These are phyloP conservation scores for Cymbopogon citratus DNA, from an alignment of 176 grass and related monocot species.

Conservation along the genomic window DNA sequence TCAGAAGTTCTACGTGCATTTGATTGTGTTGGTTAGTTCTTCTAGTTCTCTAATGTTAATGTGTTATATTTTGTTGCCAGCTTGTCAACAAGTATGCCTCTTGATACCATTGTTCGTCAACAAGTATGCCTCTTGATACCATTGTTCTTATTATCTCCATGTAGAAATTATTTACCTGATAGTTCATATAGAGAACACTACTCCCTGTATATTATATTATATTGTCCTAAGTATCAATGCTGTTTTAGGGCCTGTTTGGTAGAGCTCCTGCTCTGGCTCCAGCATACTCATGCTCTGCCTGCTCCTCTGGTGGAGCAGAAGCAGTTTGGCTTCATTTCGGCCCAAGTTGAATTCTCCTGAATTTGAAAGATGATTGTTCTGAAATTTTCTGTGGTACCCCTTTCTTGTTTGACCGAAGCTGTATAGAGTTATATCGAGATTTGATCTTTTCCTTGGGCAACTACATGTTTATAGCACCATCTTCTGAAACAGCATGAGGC, in stretches of 20 bases:
- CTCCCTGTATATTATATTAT: background rate
- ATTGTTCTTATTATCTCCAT: background rate
- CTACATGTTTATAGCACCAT: background rate
- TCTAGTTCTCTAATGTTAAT: background rate
- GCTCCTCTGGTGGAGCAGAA: background rate
- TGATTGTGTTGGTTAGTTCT: background rate
- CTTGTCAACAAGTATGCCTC: background rate
- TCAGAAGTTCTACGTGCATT: background rate
- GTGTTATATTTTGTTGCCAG: background rate
- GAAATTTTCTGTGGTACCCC: background rate
- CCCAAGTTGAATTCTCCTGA: background rate
- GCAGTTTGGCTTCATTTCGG: background rate
- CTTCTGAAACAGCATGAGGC: background rate
- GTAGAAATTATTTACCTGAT: background rate
- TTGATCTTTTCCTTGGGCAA: slow-evolving; percentile 20
- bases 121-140: background rate
- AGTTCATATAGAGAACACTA: background rate
- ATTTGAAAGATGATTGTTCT: background rate
- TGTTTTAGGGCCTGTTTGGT: background rate
- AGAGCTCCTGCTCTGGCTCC: background rate
- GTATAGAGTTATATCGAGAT: background rate
- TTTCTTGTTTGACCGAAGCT: background rate
- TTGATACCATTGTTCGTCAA: background rate
- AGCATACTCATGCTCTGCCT: background rate
- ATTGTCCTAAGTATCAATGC: background rate